Conservation (phyloP, 169 alveolate genomes). For the Plasmodium cynomolgi region DNA sequence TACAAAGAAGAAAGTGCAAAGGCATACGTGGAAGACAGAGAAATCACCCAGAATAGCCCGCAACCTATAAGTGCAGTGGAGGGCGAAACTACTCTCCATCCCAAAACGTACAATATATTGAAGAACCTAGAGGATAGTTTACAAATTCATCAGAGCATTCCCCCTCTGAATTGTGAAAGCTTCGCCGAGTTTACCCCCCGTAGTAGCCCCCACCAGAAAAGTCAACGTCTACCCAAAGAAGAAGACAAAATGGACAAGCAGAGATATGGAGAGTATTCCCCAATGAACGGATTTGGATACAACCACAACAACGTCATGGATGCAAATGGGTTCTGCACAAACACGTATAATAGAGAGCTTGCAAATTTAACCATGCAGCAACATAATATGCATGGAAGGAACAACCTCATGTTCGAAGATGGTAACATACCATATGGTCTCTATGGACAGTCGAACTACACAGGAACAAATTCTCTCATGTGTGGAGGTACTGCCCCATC, state of each 20-base stretch:
- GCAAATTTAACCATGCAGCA: slow-evolving; percentile 61
- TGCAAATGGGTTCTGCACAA: slow-evolving; percentile 51
- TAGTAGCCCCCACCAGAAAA: background rate
- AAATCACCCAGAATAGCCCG: background rate
- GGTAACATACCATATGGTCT: slow-evolving; percentile 67
- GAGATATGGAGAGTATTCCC: slow-evolving; percentile 48
- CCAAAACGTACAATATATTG: slow-evolving; percentile 35
- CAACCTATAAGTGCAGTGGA: background rate
- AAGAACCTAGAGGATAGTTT: slow-evolving; percentile 19
- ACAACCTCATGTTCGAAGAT: slow-evolving; percentile 60
- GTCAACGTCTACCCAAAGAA: background rate
- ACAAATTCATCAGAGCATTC: slow-evolving; percentile 45
- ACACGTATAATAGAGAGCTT: slow-evolving; percentile 42
- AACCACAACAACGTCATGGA: slow-evolving; percentile 23
- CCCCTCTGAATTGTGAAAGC: slow-evolving; percentile 12
- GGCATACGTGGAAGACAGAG: slow-evolving; percentile 1
- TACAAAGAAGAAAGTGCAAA: background rate
- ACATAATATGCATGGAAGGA: slow-evolving; percentile 73
- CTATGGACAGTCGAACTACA: slow-evolving; percentile 60
- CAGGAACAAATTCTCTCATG: slow-evolving; percentile 56
- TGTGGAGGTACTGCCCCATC: slow-evolving; percentile 28
- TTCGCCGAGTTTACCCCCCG: background rate
- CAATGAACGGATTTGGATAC: slow-evolving; percentile 64
- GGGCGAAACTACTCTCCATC: background rate
- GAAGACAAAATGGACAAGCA: slow-evolving; percentile 21